Conservation (phyloP, 2,329 filamentous ascomycete genomes). For the Phialophora chinensis region DNA sequence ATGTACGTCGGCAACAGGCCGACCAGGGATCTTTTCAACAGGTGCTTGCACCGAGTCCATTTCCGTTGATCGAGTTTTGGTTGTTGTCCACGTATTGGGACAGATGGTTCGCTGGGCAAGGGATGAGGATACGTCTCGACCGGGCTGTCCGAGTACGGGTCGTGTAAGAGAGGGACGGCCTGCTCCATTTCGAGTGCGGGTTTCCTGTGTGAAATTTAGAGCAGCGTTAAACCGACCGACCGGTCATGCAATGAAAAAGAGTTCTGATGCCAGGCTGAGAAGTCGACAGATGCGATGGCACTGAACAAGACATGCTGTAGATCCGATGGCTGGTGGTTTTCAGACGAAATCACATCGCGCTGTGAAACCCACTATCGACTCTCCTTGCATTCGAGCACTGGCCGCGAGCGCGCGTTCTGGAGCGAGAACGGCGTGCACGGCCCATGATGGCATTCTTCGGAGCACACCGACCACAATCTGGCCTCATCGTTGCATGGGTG, state of each 20-base stretch:
- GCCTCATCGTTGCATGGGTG: background rate
- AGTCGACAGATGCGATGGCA: background rate
- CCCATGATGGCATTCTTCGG: background rate
- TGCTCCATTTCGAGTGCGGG: conserved; percentile 2
- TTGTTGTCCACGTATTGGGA: background rate
- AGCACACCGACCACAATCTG: background rate
- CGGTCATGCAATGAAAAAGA: background rate
- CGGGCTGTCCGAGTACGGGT: background rate
- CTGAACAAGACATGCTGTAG: background rate
- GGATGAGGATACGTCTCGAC: background rate
- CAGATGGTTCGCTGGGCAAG: background rate
- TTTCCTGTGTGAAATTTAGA: background rate
- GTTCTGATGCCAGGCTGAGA: no score
- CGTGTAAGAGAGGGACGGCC: background rate
- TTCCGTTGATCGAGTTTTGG: background rate
- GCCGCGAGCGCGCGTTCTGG: background rate
- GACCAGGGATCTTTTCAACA: background rate
- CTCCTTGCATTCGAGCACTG: background rate
- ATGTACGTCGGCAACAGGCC: conserved; percentile 12
- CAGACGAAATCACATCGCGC: no score
- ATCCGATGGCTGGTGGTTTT: background rate
- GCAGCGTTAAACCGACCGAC: background rate
- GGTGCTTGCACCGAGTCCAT: background rate
- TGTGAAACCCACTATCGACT: background rate
- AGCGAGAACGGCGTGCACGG: background rate